Evolutionary conservation across 139 green algal species (phyloP).

Genomic region (Axilococcus clingmanii): DNA sequence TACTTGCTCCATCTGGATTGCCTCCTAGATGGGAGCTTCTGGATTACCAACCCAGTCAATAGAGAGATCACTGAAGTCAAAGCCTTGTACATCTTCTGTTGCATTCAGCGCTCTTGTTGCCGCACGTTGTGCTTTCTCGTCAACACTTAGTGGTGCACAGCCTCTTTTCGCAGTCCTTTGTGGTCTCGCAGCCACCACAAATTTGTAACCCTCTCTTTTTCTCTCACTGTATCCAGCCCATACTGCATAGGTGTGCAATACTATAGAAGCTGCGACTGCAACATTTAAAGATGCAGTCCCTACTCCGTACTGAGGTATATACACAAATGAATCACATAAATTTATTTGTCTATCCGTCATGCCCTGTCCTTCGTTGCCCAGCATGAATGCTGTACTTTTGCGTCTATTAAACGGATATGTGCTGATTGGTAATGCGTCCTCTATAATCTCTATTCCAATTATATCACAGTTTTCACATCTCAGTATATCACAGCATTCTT

Average conservation of each 20-base stretch:
- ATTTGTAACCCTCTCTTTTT: constrained; percentile 25
- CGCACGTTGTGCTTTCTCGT: neutral
- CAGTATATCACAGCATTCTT: constrained; percentile 48
- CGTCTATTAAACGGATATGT: constrained; percentile 61
- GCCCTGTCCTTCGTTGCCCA: constrained; percentile 88
- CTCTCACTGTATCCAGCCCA: constrained; percentile 71
- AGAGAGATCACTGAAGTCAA: too few relatives aligned
- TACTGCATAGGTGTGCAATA: constrained; percentile 87
- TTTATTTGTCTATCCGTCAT: constrained; percentile 65
- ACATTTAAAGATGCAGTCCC: constrained; percentile 96
- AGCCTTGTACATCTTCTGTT: too few relatives aligned
- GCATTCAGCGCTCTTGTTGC: neutral
- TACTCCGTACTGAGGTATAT: constrained; percentile 78
- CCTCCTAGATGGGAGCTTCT: too few relatives aligned
- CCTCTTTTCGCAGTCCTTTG: neutral
- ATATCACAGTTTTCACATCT: constrained; percentile 49
- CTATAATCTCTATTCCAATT: constrained; percentile 81
- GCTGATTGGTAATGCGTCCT: constrained; percentile 55
- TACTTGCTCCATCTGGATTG: too few relatives aligned
- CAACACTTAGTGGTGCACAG: constrained; percentile 2
- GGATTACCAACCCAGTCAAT: too few relatives aligned
- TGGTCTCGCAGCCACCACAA: constrained; percentile 7
- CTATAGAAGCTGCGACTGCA: constrained; percentile 79
- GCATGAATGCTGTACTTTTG: constrained; percentile 81
- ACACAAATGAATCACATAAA: constrained; percentile 86